Evolutionary conservation across 306 rosid species (phyloP).

Genomic region (Medicago truncatula): MtrunA17r5.0-ANR NC_053042.1:53643001-53643500

Average conservation of each 20-base stretch:
- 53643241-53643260: background rate
- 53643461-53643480: conserved; percentile 99
- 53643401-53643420: background rate
- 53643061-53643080: conserved; percentile 50
- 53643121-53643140: conserved; percentile 85
- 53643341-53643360: background rate
- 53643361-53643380: background rate
- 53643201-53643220: conserved; percentile 41
- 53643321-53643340: conserved; percentile 42
- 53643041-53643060: background rate
- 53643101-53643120: conserved; percentile 68
- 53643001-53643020: too few species aligned
- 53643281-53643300: conserved; percentile 60
- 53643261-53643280: conserved; percentile 29
- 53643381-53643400: too few species aligned
- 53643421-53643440: conserved; percentile 32
- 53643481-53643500: conserved; percentile 99
- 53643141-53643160: conserved; percentile 97
- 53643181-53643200: conserved; percentile 32
- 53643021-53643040: too few species aligned
- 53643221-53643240: background rate
- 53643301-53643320: conserved; percentile 40
- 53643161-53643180: conserved; percentile 93
- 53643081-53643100: conserved; percentile 65
- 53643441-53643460: conserved; percentile 99